Conservation (phyloP, 805 yeast genomes). For the Hanseniaspora taiwanica region DNA sequence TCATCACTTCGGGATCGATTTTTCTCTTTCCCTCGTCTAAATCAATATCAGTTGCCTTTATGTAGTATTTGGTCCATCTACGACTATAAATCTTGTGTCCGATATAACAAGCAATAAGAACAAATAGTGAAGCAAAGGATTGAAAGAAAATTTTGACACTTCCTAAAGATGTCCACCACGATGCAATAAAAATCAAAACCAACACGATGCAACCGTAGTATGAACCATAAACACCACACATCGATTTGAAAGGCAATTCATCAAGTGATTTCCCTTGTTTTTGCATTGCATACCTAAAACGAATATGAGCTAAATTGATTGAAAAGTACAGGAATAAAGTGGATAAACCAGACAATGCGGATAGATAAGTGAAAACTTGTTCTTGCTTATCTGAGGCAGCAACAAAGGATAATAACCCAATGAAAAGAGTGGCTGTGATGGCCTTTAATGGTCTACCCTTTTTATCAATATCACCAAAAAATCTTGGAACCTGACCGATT, state of each 20-base stretch:
- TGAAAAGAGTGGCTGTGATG: slow-evolving; percentile 35
- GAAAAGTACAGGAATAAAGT: slow-evolving; percentile 43
- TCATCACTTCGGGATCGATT: slow-evolving; percentile 36
- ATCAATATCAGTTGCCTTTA: slow-evolving; percentile 38
- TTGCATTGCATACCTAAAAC: slow-evolving; percentile 43
- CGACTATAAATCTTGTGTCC: slow-evolving; percentile 42
- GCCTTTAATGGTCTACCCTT: slow-evolving; percentile 70
- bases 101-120: slow-evolving; percentile 41
- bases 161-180: slow-evolving; percentile 60
- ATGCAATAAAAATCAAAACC: slow-evolving; percentile 46
- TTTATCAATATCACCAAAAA: slow-evolving; percentile 58
- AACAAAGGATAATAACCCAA: slow-evolving; percentile 47
- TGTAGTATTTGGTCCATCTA: slow-evolving; percentile 20
- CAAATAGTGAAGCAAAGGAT: slow-evolving; percentile 35
- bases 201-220: slow-evolving; percentile 41
- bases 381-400: slow-evolving; percentile 35
- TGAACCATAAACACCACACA: slow-evolving; percentile 52
- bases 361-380: slow-evolving; percentile 42
- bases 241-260: slow-evolving; percentile 52
- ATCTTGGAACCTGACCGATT: slow-evolving; percentile 48
- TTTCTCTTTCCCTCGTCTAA: slow-evolving; percentile 44
- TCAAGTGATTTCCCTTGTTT: slow-evolving; percentile 42
- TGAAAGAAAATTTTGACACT: neutral
- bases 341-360: slow-evolving; percentile 39
- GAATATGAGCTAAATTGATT: slow-evolving; percentile 35